A percentile compares a stretch with the other conserved stretches of the same genome.
Conservation (phyloP, 2,329 filamentous ascomycete species). For the Fusarium secorum region DNA sequence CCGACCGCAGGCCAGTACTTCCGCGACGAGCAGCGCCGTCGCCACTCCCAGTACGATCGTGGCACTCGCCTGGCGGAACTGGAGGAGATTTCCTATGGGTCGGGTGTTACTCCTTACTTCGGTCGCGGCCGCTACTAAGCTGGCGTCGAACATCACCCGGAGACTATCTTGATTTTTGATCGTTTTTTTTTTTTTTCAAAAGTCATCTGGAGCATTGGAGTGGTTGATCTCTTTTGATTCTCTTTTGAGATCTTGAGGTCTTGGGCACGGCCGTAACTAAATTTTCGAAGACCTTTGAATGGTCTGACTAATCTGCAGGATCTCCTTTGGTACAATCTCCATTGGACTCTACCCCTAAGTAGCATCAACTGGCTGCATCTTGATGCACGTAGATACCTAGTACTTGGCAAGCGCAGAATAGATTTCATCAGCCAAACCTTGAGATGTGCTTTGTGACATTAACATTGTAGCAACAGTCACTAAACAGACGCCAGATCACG, state of each 20-base stretch:
- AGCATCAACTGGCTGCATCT: constrained; percentile 26
- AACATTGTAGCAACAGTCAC: background rate
- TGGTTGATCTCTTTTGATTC: constrained; percentile 7
- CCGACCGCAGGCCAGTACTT: constrained; percentile 78
- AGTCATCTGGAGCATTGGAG: constrained; percentile 29
- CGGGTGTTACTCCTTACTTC: constrained; percentile 52
- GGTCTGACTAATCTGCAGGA: constrained; percentile 33
- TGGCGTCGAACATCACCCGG: background rate
- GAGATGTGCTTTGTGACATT: background rate
- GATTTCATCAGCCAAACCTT: constrained; percentile 2
- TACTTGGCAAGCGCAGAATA: constrained; percentile 28
- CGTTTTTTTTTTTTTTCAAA: constrained; percentile 16
- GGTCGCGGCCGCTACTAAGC: constrained; percentile 28
- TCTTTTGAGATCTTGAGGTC: constrained; percentile 14
- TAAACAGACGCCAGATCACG: background rate
- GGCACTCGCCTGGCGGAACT: constrained; percentile 76
- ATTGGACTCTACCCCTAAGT: constrained; percentile 2
- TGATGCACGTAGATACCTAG: constrained; percentile 28
- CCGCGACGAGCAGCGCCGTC: constrained; percentile 77
- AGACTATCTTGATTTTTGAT: constrained; percentile 19
- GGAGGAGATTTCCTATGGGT: constrained; percentile 67
- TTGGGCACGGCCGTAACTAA: constrained; percentile 23
- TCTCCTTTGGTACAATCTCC: constrained; percentile 30
- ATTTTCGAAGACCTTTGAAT: constrained; percentile 25
- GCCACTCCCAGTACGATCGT: constrained; percentile 81